These are phyloP conservation scores for Gomphus bonarii DNA, from an alignment of 1,284 basidiomycete genomes.

Conservation along the genomic window DNA sequence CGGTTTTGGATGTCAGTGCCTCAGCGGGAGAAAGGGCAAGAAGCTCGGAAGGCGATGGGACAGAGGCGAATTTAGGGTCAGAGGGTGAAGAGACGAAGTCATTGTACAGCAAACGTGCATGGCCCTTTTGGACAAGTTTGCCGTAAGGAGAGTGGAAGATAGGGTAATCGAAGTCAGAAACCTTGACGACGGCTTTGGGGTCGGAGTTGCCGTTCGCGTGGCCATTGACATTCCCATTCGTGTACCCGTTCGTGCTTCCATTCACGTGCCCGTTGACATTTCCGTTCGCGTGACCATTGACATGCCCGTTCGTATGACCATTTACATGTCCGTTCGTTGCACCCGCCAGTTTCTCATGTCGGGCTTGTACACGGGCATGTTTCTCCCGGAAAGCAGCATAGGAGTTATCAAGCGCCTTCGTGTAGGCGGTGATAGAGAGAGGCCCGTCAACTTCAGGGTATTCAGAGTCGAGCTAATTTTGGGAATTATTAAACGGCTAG, in stretches of 20 bases:
- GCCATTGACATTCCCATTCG: constrained; percentile 14
- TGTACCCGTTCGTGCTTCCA: no score
- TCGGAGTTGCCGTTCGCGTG: constrained; percentile 18
- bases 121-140: constrained; percentile 96
- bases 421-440: constrained; percentile 91
- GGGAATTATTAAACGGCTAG: not conserved
- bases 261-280: constrained; percentile 23
- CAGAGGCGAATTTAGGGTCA: constrained; percentile 62
- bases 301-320: constrained; percentile 17
- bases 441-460: constrained; percentile 98
- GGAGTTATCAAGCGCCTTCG: constrained; percentile 85
- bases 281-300: constrained; percentile 15
- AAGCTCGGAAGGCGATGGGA: constrained; percentile 62
- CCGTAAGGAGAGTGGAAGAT: constrained; percentile 95
- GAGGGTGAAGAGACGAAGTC: constrained; percentile 83
- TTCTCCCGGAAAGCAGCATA: constrained; percentile 87
- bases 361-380: constrained; percentile 43
- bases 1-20: constrained; percentile 84
- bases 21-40: constrained; percentile 57
- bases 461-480: constrained; percentile 64
- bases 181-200: constrained; percentile 45
- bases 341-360: constrained; percentile 33
- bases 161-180: constrained; percentile 80
- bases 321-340: constrained; percentile 16
- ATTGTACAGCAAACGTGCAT: constrained; percentile 88